phyloP scores from a whole-genome alignment of 2,329 filamentous ascomycete genomes.

The Aureobasidium pullulans region DNA sequence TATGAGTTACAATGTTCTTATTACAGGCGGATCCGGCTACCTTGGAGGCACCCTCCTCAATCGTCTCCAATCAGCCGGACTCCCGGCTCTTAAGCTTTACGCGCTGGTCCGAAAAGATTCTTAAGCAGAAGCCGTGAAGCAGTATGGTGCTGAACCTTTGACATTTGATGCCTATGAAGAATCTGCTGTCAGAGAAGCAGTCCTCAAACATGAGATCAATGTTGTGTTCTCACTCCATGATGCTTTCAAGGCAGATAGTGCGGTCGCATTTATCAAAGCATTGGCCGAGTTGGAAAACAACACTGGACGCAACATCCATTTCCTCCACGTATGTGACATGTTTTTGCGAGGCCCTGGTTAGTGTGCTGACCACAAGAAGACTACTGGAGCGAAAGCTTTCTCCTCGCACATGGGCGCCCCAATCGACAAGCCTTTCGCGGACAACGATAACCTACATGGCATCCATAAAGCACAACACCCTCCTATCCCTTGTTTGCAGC shows the following conservation, averaged over 20 bases:
- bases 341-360: too few species aligned
- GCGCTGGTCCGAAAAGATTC: slow-evolving; percentile 41
- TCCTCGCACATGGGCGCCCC: too few species aligned
- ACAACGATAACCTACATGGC: too few species aligned
- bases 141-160: slow-evolving; percentile 39
- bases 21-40: slow-evolving; percentile 48
- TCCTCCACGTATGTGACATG: slow-evolving; percentile 30
- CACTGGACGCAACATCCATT: slow-evolving; percentile 39
- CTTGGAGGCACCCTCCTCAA: slow-evolving; percentile 45
- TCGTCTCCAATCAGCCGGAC: slow-evolving; percentile 27
- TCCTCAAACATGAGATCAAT: slow-evolving; percentile 39
- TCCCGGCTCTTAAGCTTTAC: slow-evolving; percentile 40
- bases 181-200: slow-evolving; percentile 27
- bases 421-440: too few species aligned
- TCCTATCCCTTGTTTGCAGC: too few species aligned
- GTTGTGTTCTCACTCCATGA: slow-evolving; percentile 45
- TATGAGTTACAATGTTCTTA: slow-evolving; percentile 36
- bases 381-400: too few species aligned
- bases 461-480: too few species aligned
- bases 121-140: slow-evolving; percentile 39
- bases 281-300: slow-evolving; percentile 37
- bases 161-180: slow-evolving; percentile 34
- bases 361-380: too few species aligned
- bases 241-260: slow-evolving; percentile 27
- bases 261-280: slow-evolving; percentile 39